Conservation (phyloP, 306 rosid genomes). For the Cicer yamashitae region DNA sequence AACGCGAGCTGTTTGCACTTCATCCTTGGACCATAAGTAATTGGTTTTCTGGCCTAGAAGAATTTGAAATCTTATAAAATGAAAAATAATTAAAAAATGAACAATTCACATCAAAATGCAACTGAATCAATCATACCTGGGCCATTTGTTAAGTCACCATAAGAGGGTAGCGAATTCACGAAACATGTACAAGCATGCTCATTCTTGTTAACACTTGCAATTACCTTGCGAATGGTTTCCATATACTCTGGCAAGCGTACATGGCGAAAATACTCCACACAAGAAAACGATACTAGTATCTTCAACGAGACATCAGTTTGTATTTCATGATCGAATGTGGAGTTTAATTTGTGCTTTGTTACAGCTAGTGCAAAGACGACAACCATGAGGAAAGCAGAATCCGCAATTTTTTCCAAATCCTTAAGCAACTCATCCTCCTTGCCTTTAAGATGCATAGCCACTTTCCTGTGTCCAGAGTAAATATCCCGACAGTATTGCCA, state of each 20-base stretch:
- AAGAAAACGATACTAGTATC: constrained; percentile 83
- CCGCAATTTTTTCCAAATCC: constrained; percentile 75
- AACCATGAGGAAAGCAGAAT: constrained; percentile 90
- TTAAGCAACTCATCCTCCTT: constrained; percentile 57
- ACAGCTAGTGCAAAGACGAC: constrained; percentile 84
- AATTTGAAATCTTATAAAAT: constrained; percentile 16
- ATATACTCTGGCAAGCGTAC: constrained; percentile 90
- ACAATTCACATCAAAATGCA: constrained; percentile 18
- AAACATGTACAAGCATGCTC: constrained; percentile 69
- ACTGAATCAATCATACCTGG: constrained; percentile 59
- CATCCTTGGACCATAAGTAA: constrained; percentile 78
- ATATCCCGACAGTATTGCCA: constrained; percentile 76
- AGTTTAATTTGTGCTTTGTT: constrained; percentile 71
- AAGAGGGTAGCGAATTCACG: constrained; percentile 77
- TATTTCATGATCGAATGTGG: constrained; percentile 59
- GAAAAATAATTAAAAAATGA: constrained; percentile 4
- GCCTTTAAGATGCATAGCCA: constrained; percentile 62
- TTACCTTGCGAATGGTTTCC: constrained; percentile 84
- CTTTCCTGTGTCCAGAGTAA: constrained; percentile 69
- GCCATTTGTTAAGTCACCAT: constrained; percentile 68
- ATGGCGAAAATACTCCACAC: constrained; percentile 86
- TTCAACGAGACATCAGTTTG: constrained; percentile 60
- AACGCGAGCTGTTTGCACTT: constrained; percentile 88
- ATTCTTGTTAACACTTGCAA: constrained; percentile 77
- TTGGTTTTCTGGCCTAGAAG: constrained; percentile 53